Conservation (phyloP, 208 protist species). For the Entamoeba moshkovskii region DNA sequence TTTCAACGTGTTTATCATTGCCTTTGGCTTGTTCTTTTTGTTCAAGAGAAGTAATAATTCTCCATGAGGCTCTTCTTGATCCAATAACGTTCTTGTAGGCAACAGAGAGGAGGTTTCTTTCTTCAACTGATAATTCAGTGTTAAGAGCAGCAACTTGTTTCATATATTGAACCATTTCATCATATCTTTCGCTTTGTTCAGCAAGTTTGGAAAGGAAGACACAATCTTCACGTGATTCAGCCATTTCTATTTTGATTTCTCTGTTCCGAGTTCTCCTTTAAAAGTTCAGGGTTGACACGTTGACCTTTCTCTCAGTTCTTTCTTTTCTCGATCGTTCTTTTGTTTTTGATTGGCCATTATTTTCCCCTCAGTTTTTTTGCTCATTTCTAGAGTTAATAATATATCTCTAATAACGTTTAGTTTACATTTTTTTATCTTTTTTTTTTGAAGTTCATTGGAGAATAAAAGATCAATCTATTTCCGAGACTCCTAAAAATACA, state of each 20-base stretch:
- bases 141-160: conserved; percentile 77
- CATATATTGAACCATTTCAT: conserved; percentile 93
- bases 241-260: background rate
- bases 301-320: background rate
- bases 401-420: background rate
- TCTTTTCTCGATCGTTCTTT: background rate
- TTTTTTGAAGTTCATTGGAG: background rate
- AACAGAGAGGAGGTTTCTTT: conserved; percentile 97
- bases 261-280: too few species aligned
- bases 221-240: conserved; percentile 57
- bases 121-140: conserved; percentile 83
- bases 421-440: background rate
- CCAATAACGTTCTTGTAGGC: conserved; percentile 99
- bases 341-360: background rate
- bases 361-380: background rate
- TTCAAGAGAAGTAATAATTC: conserved; percentile 86
- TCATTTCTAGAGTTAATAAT: background rate
- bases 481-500: background rate
- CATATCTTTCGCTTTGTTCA: conserved; percentile 94
- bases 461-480: background rate
- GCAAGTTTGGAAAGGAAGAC: conserved; percentile 82
- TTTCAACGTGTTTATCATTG: conserved; percentile 60
- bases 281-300: too few species aligned
- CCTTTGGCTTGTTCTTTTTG: conserved; percentile 67
- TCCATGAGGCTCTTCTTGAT: conserved; percentile 84